phyloP scores from a whole-genome alignment of 2,329 filamentous ascomycete species.

The Chaetomiaceae sp. region DNA sequence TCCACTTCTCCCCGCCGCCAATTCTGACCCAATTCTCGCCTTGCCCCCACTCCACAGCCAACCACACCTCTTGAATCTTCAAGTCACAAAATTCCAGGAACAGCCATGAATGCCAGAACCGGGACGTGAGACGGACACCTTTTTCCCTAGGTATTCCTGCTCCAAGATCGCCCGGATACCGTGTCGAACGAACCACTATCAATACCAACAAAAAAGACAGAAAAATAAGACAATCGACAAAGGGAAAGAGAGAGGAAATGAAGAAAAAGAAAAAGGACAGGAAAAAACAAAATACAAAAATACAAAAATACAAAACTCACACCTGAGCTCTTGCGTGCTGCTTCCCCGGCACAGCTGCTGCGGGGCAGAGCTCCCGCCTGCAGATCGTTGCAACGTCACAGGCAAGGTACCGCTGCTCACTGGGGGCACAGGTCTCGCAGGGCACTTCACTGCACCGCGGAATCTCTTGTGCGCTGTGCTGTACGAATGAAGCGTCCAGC shows the following conservation, averaged over 20 bases:
- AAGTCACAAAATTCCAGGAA: constrained; percentile 6
- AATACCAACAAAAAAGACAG: background rate
- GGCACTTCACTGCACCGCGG: too few species aligned
- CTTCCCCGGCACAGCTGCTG: constrained; percentile 11
- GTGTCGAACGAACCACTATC: background rate
- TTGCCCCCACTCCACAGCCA: constrained; percentile 18
- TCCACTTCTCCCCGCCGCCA: constrained; percentile 18
- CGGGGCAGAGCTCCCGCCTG: constrained; percentile 17
- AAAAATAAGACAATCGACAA: background rate
- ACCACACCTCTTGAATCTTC: constrained; percentile 18
- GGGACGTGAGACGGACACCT: background rate
- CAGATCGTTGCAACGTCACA: constrained; percentile 18
- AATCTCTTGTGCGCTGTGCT: too few species aligned
- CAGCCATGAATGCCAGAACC: background rate
- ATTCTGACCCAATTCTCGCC: constrained; percentile 1
- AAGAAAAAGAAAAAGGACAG: background rate
- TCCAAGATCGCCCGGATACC: background rate
- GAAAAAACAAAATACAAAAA: background rate
- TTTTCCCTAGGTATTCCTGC: background rate
- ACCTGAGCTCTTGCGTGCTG: background rate
- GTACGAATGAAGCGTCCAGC: too few species aligned
- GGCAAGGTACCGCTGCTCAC: constrained; percentile 10
- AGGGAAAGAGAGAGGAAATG: background rate
- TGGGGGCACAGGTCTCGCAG: background rate
- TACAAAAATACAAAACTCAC: too few species aligned